Conservation (phyloP, 1,139 yeast genomes). For the Saccharomyces hybrid region DNA sequence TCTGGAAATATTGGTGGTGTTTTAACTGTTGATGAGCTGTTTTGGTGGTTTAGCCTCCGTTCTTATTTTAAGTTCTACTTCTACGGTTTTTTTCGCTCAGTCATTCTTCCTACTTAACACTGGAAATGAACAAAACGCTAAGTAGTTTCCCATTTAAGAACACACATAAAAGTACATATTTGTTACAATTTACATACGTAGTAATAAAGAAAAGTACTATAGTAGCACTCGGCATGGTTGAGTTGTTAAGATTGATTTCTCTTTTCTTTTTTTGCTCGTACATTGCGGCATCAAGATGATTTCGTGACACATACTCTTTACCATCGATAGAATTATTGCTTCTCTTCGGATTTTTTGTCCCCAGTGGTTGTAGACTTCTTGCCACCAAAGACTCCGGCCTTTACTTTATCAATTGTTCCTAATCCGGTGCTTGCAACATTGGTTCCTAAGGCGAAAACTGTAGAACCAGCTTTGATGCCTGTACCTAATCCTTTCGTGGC, state of each 20-base stretch:
- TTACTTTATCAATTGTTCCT: slow-evolving; percentile 36
- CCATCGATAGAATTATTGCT: not conserved
- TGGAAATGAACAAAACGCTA: not conserved
- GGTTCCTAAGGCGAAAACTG: slow-evolving; percentile 28
- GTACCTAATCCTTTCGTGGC: slow-evolving; percentile 23
- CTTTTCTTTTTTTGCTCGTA: not conserved
- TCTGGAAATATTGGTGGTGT: not conserved
- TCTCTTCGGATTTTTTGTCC: not conserved
- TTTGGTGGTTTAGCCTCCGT: not conserved
- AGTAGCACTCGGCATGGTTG: not conserved
- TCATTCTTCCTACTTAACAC: not conserved
- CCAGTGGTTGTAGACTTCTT: slow-evolving; percentile 14
- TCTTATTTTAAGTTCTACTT: not conserved
- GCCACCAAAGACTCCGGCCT: slow-evolving; percentile 31
- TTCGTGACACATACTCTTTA: not conserved
- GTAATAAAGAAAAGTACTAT: not conserved
- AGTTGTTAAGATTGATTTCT: not conserved
- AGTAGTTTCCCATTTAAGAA: not conserved
- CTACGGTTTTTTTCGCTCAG: not conserved
- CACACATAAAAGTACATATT: not conserved
- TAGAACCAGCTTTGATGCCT: slow-evolving; percentile 35
- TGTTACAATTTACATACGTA: not conserved
- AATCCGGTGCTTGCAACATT: slow-evolving; percentile 36
- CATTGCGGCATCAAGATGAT: not conserved
- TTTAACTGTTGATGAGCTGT: not conserved